Conservation (phyloP, 352 stramenopile genomes). For the Globisporangium orthogonon region DNA sequence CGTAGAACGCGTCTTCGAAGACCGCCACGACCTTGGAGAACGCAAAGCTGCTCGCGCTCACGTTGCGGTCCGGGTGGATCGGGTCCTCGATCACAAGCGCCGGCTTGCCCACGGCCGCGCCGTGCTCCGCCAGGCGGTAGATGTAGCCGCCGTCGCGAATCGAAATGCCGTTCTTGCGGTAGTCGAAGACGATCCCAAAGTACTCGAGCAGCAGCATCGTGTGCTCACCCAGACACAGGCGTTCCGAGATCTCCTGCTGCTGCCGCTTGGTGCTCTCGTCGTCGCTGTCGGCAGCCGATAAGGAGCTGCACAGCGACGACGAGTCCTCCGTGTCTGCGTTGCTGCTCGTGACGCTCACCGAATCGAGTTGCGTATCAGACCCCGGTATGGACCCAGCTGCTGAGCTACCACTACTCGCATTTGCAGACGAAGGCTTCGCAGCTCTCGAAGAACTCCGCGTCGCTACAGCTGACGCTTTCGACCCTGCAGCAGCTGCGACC, state of each 20-base stretch:
- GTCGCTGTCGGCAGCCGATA: slow-evolving; percentile 49
- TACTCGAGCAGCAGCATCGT: slow-evolving; percentile 81
- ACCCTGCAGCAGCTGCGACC: slow-evolving; percentile 30
- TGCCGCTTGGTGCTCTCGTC: slow-evolving; percentile 24
- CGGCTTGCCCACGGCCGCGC: slow-evolving; percentile 47
- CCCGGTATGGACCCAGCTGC: not conserved
- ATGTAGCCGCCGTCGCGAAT: slow-evolving; percentile 84
- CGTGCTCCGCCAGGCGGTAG: slow-evolving; percentile 63
- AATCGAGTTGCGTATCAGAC: slow-evolving; percentile 26
- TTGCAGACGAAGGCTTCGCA: slow-evolving; percentile 4
- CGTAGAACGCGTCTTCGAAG: slow-evolving; percentile 84
- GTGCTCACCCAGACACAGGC: slow-evolving; percentile 56
- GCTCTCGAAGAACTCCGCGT: not conserved
- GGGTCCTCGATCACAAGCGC: slow-evolving; percentile 85
- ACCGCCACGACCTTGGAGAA: slow-evolving; percentile 80
- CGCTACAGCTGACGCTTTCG: slow-evolving; percentile 6
- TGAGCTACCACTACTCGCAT: slow-evolving; percentile 1
- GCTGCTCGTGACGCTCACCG: slow-evolving; percentile 71
- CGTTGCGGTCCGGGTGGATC: slow-evolving; percentile 84
- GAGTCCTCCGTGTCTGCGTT: slow-evolving; percentile 79
- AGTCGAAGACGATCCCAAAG: slow-evolving; percentile 84
- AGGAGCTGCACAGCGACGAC: slow-evolving; percentile 36
- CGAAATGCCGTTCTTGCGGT: slow-evolving; percentile 77
- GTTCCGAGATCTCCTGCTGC: slow-evolving; percentile 3
- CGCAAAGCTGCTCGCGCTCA: slow-evolving; percentile 82